Evolutionary conservation across 345 rosid species (phyloP).

Genomic region (Citrus reticulata): DNA sequence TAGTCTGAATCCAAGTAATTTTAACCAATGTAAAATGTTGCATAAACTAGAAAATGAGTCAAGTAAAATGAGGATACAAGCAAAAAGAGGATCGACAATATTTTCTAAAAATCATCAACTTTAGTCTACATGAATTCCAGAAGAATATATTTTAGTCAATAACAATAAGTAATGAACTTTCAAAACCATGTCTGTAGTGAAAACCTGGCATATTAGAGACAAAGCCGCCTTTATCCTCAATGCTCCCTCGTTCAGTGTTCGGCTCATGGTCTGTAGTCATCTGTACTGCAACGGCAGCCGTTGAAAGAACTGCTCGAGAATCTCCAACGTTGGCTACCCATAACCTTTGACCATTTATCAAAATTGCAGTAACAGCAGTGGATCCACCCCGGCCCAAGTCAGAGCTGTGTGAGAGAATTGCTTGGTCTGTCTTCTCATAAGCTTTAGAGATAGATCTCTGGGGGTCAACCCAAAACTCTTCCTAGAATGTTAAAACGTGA

Average conservation of each 20-base stretch:
- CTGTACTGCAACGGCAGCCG: constrained; percentile 48
- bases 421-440: constrained; percentile 65
- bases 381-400: constrained; percentile 77
- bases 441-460: constrained; percentile 55
- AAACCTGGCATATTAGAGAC: constrained; percentile 78
- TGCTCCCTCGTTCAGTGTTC: constrained; percentile 54
- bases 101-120: neutral
- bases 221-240: constrained; percentile 72
- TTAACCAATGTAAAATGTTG: neutral
- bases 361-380: constrained; percentile 73
- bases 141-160: neutral
- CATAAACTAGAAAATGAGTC: neutral
- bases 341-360: constrained; percentile 46
- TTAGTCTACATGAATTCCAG: neutral
- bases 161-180: neutral
- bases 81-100: neutral
- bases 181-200: neutral
- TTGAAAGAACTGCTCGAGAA: constrained; percentile 65
- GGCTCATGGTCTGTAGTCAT: constrained; percentile 72
- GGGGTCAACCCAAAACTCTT: constrained; percentile 64
- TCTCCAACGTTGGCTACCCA: constrained; percentile 74
- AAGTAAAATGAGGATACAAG: neutral
- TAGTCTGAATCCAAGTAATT: neutral
- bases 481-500: constrained; percentile 29
- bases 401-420: constrained; percentile 49